phyloP scores from a whole-genome alignment of 176 grass and related monocot genomes.

The Dendrocalamus sinicus region DNA sequence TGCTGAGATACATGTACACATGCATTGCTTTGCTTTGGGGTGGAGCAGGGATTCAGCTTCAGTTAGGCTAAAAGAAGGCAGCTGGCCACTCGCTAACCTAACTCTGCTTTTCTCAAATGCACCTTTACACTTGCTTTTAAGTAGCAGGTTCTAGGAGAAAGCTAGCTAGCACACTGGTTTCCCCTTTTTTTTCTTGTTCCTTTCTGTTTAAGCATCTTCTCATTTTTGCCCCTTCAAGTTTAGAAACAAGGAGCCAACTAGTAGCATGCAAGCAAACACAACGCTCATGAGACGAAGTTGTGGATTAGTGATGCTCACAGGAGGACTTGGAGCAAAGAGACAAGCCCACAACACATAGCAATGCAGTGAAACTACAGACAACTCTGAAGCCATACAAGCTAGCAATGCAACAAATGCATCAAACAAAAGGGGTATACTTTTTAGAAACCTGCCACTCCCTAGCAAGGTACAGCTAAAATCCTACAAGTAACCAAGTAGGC shows the following conservation, averaged over 20 bases:
- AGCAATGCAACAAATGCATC: conserved; percentile 42
- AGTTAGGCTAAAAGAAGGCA: background rate
- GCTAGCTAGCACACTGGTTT: background rate
- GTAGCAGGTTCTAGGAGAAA: conserved; percentile 10
- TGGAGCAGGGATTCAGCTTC: background rate
- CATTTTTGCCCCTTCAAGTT: background rate
- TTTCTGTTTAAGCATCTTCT: background rate
- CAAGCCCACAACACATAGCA: background rate
- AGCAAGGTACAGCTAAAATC: conserved; percentile 50
- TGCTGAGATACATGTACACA: background rate
- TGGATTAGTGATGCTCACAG: background rate
- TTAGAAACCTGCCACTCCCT: conserved; percentile 39
- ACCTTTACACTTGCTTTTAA: background rate
- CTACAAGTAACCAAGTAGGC: conserved; percentile 25
- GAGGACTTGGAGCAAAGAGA: background rate
- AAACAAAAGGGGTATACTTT: conserved; percentile 53
- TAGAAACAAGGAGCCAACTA: background rate
- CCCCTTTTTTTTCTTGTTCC: background rate
- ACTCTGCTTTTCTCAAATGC: conserved; percentile 2
- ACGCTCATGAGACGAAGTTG: background rate
- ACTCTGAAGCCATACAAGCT: conserved; percentile 18
- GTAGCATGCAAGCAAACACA: background rate
- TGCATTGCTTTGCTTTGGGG: background rate
- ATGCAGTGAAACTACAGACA: conserved; percentile 36
- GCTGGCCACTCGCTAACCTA: background rate